Evolutionary conservation across 495 filamentous ascomycete genomes (phyloP), one percentile per base, ranked within the genome.

Genomic region (Penicillium lagena): DNA sequence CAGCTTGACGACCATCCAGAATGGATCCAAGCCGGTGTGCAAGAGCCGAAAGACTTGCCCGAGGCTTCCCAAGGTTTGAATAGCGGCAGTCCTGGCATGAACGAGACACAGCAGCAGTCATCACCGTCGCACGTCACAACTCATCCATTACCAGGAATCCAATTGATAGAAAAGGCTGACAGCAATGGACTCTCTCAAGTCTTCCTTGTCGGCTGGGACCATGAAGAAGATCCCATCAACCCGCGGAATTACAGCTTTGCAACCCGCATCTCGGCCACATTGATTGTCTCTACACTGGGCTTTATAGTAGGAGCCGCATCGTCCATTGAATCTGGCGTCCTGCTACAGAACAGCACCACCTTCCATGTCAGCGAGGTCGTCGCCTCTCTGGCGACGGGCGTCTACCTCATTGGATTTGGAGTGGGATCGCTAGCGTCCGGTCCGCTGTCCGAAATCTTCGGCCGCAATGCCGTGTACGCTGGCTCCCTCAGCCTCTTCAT

Each of bases 381-480:
- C 0, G 78, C 77, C 42, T 70, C 71, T 12, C 58, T 83, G 3
- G 40, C 51, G 22, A 53, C 47, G 46, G 78, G 77, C 6, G 37
- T 85, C 2, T 87, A 79, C 48, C 66, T 89, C 0, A 58, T 80
- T 30, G 84, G 82, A 4, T 86, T 86, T 51, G 81, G 77, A 0
- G 55, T 68, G 11, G 84, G 70, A 10, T 65, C 67, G 0, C 55
- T 79, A 1, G 60, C 77, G 35, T 68, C 71, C n/a, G 73, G 76
- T 9, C 75, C 76, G 0, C 43, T 79, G 9, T 75, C 67, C 17
- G 84, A 87, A 47, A 83, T 80, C 2, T 55, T 85, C 12, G 75
- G 74, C 12, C 68, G 73, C 10, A 78, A 79, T 55, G 72, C 75
- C 2, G 71, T 82, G 9, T 86, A 87, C 53, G 72, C 76, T 9